A percentile compares a stretch with the other conserved stretches of the same genome.
phyloP scores from a whole-genome alignment of 345 rosid genomes.

The Abelmoschus esculentus region DNA sequence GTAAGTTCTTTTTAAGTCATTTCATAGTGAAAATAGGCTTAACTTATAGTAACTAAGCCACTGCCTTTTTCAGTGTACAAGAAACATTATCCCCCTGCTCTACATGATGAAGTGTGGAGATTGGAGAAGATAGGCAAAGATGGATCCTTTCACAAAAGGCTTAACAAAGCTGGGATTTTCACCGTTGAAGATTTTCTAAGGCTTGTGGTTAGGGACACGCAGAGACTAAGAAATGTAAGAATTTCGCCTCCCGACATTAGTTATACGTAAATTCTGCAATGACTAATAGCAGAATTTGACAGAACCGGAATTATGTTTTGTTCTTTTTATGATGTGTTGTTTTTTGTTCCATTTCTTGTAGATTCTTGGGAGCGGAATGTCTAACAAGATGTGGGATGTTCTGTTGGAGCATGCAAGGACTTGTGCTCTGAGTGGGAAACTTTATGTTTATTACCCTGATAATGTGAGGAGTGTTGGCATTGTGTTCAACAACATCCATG shows the following conservation, averaged over 20 bases:
- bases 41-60: neutral
- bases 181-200: slow-evolving; percentile 83
- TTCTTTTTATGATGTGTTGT: too few species aligned
- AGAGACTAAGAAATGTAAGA: slow-evolving; percentile 71
- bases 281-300: too few species aligned
- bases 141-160: slow-evolving; percentile 93
- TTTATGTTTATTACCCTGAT: slow-evolving; percentile 75
- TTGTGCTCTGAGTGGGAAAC: slow-evolving; percentile 56
- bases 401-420: slow-evolving; percentile 93
- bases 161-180: slow-evolving; percentile 67
- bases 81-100: slow-evolving; percentile 92
- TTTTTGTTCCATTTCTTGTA: too few species aligned
- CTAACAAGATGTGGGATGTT: slow-evolving; percentile 95
- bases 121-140: slow-evolving; percentile 96
- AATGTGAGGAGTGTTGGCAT: slow-evolving; percentile 52
- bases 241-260: neutral
- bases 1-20: slow-evolving; percentile 33
- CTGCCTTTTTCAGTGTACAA: slow-evolving; percentile 58
- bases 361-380: slow-evolving; percentile 90
- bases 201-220: slow-evolving; percentile 74
- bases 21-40: neutral
- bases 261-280: too few species aligned
- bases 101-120: slow-evolving; percentile 92
- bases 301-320: too few species aligned
- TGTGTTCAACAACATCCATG: slow-evolving; percentile 66